Conservation (phyloP, 1,284 basidiomycete species). For the Ustilago nuda region DNA sequence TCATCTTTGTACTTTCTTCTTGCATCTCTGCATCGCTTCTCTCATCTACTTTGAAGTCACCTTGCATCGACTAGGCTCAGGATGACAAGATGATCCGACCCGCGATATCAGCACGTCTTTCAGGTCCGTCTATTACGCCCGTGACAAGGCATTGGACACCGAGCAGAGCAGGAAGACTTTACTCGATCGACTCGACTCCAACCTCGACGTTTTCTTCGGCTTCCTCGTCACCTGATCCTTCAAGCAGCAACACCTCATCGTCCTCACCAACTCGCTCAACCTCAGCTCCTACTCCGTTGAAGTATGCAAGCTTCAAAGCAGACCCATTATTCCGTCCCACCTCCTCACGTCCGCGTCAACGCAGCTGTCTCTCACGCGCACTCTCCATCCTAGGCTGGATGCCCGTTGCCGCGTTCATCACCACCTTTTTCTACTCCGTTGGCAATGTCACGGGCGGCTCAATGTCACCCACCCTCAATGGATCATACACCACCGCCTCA, state of each 20-base stretch:
- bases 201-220: slow-evolving; percentile 2
- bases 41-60: neutral
- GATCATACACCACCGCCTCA: slow-evolving; percentile 11
- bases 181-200: neutral
- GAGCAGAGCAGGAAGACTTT: no score
- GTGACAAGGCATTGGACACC: neutral
- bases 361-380: slow-evolving; percentile 9
- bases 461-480: slow-evolving; percentile 57
- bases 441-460: slow-evolving; percentile 71
- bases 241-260: slow-evolving; percentile 3
- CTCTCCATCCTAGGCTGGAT: slow-evolving; percentile 70
- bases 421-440: slow-evolving; percentile 71
- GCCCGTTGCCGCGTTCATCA: slow-evolving; percentile 72
- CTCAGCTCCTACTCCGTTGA: neutral
- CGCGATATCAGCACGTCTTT: neutral
- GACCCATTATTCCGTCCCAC: slow-evolving; percentile 7
- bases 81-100: neutral
- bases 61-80: neutral
- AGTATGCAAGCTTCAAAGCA: slow-evolving; percentile 15
- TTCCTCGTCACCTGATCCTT: neutral
- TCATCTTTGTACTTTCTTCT: neutral
- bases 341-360: slow-evolving; percentile 1
- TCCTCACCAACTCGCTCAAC: neutral
- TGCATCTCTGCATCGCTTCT: neutral
- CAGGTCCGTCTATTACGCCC: neutral